Conservation (phyloP, 345 rosid species). For the sweet orange (Citrus sinensis) region DVS_A1.0 CM039162.1:8658501-8659000, state of each 20-base stretch:
- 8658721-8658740: neutral
- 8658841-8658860: neutral
- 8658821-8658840: neutral
- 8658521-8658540: constrained; percentile 79
- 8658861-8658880: neutral
- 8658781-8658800: neutral
- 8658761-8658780: neutral
- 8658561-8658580: constrained; percentile 96
- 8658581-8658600: constrained; percentile 99
- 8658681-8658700: constrained; percentile 69
- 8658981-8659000: neutral
- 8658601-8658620: constrained; percentile 84
- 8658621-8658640: constrained; percentile 98
- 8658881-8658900: neutral
- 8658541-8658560: constrained; percentile 96
- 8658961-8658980: neutral
- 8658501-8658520: neutral
- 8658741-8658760: neutral
- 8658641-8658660: constrained; percentile 93
- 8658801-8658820: neutral
- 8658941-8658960: neutral
- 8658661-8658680: constrained; percentile 98
- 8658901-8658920: neutral
- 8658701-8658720: neutral
- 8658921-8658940: neutral